A percentile compares a stretch with the other conserved stretches of the same genome.
These are phyloP conservation scores for Kalanchoe fedtschenkoi DNA, from an alignment of 164 flowering plant species.

Conservation along the genomic window DNA sequence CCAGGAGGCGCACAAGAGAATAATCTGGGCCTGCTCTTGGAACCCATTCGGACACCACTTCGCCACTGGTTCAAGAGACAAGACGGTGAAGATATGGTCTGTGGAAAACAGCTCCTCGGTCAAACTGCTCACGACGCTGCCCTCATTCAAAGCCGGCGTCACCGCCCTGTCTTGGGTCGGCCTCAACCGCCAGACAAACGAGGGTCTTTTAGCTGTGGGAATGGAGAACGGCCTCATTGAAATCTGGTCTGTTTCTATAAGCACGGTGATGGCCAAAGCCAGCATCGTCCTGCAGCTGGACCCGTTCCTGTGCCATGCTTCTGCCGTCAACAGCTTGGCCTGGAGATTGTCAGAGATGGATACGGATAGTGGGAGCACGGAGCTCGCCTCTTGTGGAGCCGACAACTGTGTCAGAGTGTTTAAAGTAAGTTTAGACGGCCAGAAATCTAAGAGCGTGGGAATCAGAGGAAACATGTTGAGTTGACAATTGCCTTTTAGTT, in stretches of 20 bases:
- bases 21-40: constrained; percentile 98
- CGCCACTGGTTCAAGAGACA: constrained; percentile 94
- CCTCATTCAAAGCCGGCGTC: constrained; percentile 54
- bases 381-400: constrained; percentile 90
- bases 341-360: constrained; percentile 39
- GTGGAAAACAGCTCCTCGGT: constrained; percentile 39
- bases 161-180: constrained; percentile 85
- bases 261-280: constrained; percentile 19
- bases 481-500: too few species aligned
- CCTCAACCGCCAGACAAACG: constrained; percentile 20
- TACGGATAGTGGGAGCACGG: constrained; percentile 23
- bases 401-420: constrained; percentile 72
- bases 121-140: constrained; percentile 47
- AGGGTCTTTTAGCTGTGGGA: constrained; percentile 74
- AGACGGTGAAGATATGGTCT: constrained; percentile 84
- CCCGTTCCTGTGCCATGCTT: constrained; percentile 69
- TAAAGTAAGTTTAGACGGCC: constrained; percentile 22
- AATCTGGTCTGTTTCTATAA: constrained; percentile 46
- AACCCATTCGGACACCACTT: constrained; percentile 79
- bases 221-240: constrained; percentile 83
- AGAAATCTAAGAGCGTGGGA: too few species aligned
- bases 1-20: constrained; percentile 91
- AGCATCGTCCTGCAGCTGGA: constrained; percentile 32
- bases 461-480: too few species aligned
- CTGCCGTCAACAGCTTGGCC: constrained; percentile 66